Base-by-base conservation (phyloP, 345 rosid genomes). In the Carallia brachiata region DNA sequence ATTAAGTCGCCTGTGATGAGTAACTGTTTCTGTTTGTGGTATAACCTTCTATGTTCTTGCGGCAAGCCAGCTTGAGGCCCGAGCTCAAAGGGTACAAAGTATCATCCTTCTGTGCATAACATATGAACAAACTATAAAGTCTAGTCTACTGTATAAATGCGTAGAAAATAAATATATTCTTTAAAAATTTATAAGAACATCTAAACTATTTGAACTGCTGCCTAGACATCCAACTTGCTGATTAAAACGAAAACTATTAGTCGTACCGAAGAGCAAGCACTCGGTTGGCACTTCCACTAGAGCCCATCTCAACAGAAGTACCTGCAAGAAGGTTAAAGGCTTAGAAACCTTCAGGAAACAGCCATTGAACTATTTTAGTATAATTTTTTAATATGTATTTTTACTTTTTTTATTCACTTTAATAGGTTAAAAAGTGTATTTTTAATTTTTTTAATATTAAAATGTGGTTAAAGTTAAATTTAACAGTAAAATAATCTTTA, bases 1-100 rank as follows among this genome's bases (percentile, higher is more conserved):
- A 40, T 10, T 40, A 10, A 55, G 59, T 19, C 19, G 15, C 13
- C 17, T 13, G 19, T 6, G 13, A 36, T 44, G 10, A 16, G 32
- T 5, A 13, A 23, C 23, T 23, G 23, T 23, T 23, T 23, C 6
- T 23, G 55, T 52, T 72, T 13, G 31, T 44, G 18, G n/a, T 23
- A 63, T 70, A 83, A 84, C 98, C 96, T 90, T 86, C 78, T 17
- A 90, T 90, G 76, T 94, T 91, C 28, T 70, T 84, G 71, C 96
- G 95, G 74, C 98, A 91, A 67, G 92, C 93, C 79, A 90, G 66
- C 83, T 90, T 94, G 80, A 91, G 65, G 53, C 95, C 96, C 0
- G 81, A 61, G 79, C 93, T 90, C 76, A 84, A 32, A 55, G 98
- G 96, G 68, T 94, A 94, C 7, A 94, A 59, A 57, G 95, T 91